A percentile compares a stretch with the other conserved stretches of the same genome.
Conservation (phyloP, 208 protist genomes). For the Leishmania tarentolae region DNA sequence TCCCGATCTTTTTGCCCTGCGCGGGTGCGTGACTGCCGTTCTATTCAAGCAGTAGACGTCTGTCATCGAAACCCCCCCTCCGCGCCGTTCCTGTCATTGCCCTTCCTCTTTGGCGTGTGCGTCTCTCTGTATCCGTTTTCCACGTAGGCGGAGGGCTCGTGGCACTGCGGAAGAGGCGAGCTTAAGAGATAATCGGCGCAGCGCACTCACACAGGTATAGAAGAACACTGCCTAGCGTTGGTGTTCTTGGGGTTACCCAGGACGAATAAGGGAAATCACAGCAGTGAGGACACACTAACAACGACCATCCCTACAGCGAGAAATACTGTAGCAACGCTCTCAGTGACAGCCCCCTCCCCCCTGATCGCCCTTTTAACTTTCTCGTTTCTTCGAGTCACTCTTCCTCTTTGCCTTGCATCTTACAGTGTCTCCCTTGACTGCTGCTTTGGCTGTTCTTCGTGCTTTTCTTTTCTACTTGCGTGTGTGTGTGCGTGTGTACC, state of each 20-base stretch:
- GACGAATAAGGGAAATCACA: neutral
- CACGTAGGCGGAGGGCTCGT: neutral
- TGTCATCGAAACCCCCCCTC: neutral
- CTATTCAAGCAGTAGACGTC: neutral
- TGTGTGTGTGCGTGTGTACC: neutral
- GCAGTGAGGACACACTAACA: neutral
- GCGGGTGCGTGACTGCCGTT: neutral
- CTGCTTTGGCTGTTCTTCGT: slow-evolving; percentile 2
- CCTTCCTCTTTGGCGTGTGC: neutral
- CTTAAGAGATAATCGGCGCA: neutral
- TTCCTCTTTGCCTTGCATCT: neutral
- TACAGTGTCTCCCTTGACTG: neutral
- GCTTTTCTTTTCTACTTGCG: neutral
- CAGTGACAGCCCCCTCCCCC: neutral
- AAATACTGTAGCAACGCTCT: neutral
- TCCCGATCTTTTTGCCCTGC: neutral
- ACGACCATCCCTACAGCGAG: too few relatives aligned
- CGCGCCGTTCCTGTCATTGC: neutral
- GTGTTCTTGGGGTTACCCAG: neutral
- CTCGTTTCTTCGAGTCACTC: neutral
- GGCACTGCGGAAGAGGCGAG: neutral
- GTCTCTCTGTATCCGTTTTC: neutral
- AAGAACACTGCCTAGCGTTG: neutral
- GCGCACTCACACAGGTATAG: neutral
- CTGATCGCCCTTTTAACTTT: neutral